Conservation (phyloP, 495 filamentous ascomycete genomes). For the Lasiosphaeria miniovina region DNA sequence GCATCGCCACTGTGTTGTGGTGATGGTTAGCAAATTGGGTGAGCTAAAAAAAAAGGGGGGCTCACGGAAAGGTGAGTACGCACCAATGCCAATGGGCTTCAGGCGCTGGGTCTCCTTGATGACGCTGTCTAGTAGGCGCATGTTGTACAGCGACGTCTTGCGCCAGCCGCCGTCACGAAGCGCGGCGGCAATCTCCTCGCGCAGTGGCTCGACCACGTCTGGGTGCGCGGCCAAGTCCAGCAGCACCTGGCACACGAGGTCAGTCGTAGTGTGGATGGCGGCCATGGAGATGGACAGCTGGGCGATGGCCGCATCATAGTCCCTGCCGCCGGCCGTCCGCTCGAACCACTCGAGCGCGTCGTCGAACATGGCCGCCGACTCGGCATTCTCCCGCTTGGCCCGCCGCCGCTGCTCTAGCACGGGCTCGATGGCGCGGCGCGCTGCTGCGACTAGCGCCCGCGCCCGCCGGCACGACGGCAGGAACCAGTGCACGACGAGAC, state of each 20-base stretch:
- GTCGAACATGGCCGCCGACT: slow-evolving; percentile 17
- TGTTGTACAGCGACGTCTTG: slow-evolving; percentile 48
- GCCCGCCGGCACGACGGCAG: slow-evolving; percentile 29
- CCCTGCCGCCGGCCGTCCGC: slow-evolving; percentile 23
- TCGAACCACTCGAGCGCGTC: slow-evolving; percentile 40
- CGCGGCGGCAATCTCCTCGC: slow-evolving; percentile 35
- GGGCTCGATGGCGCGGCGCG: slow-evolving; percentile 24
- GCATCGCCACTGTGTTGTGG: slow-evolving; percentile 33
- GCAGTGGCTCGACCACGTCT: slow-evolving; percentile 33
- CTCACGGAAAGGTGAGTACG: neutral
- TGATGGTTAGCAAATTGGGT: neutral
- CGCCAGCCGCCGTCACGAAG: slow-evolving; percentile 39
- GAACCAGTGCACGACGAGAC: slow-evolving; percentile 34
- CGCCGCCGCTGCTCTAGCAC: slow-evolving; percentile 32
- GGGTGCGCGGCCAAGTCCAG: slow-evolving; percentile 36
- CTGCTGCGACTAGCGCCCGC: slow-evolving; percentile 20
- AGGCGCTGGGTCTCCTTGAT: slow-evolving; percentile 46
- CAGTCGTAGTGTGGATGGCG: slow-evolving; percentile 37
- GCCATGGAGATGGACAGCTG: slow-evolving; percentile 30
- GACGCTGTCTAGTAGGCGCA: slow-evolving; percentile 53
- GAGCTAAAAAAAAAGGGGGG: neutral
- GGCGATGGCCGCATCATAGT: slow-evolving; percentile 27
- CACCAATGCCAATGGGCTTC: slow-evolving; percentile 28
- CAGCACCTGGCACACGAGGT: slow-evolving; percentile 35
- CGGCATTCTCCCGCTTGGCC: slow-evolving; percentile 16